Evolutionary conservation across 2,329 filamentous ascomycete genomes (phyloP).

Genomic region (Calonectria pteridis): DNA sequence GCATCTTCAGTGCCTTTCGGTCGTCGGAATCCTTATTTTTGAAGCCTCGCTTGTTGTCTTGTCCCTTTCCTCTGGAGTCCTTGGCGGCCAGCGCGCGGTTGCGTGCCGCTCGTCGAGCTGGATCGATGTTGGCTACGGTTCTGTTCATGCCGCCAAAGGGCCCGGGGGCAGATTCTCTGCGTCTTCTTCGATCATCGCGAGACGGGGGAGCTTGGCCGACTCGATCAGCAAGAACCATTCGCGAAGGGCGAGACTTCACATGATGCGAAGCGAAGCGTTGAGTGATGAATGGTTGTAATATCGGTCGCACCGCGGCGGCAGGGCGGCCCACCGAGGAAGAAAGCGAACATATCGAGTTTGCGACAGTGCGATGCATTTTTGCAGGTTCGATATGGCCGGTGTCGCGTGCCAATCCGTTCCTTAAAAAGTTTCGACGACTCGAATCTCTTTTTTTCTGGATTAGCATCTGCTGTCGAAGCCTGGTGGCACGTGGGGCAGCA

Average conservation of each 20-base stretch:
- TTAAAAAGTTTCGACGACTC: conserved; percentile 10
- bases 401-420: conserved; percentile 3
- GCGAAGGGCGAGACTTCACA: conserved; percentile 59
- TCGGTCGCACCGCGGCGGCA: conserved; percentile 22
- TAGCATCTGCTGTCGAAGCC: neutral
- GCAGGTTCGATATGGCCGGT: conserved; percentile 8
- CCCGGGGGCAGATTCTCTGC: conserved; percentile 56
- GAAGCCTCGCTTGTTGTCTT: conserved; percentile 45
- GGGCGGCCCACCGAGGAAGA: conserved; percentile 36
- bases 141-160: conserved; percentile 70
- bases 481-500: conserved; percentile 10
- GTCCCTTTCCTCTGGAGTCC: conserved; percentile 41
- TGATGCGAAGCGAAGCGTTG: conserved; percentile 53
- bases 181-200: conserved; percentile 50
- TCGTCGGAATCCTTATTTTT: conserved; percentile 48
- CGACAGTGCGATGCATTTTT: conserved; percentile 40
- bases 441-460: conserved; percentile 5
- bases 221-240: conserved; percentile 69
- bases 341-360: conserved; percentile 42
- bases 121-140: conserved; percentile 58
- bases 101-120: conserved; percentile 35
- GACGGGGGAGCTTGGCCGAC: conserved; percentile 58
- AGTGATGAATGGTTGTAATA: conserved; percentile 48
- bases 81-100: conserved; percentile 27
- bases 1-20: conserved; percentile 93